These are phyloP conservation scores for Adansonia rubrostipa DNA, from an alignment of 441 rosid genomes.

Conservation along the genomic window DNA sequence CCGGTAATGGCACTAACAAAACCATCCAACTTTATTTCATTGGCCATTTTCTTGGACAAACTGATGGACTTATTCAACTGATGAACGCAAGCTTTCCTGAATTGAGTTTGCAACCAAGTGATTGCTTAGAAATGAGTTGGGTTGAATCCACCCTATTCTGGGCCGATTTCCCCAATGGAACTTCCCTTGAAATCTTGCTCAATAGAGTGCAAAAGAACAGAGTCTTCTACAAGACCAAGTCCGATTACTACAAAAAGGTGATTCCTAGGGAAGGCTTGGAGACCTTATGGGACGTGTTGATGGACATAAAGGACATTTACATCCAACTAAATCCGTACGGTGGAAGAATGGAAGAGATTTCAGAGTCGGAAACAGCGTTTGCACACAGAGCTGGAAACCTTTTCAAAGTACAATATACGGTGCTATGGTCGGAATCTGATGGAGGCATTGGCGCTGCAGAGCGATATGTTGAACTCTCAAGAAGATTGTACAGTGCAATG, in stretches of 20 bases:
- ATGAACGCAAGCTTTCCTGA: conserved; percentile 39
- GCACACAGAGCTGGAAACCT: conserved; percentile 47
- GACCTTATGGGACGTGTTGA: conserved; percentile 39
- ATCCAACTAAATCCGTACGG: conserved; percentile 51
- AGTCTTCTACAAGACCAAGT: conserved; percentile 38
- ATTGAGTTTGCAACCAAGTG: conserved; percentile 32
- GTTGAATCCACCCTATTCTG: conserved; percentile 38
- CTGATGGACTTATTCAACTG: conserved; percentile 36
- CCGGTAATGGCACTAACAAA: conserved; percentile 27
- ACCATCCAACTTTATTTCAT: conserved; percentile 37
- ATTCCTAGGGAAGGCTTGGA: conserved; percentile 39
- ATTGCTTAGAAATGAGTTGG: conserved; percentile 49
- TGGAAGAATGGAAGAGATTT: conserved; percentile 50
- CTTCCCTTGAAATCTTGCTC: conserved; percentile 29
- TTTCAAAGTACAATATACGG: conserved; percentile 41
- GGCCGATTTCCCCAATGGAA: conserved; percentile 26
- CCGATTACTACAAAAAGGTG: conserved; percentile 41
- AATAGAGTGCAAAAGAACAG: conserved; percentile 16
- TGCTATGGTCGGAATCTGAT: conserved; percentile 30
- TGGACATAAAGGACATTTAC: conserved; percentile 26
- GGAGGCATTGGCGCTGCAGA: conserved; percentile 28
- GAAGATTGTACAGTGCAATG: conserved; percentile 36
- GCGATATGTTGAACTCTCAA: conserved; percentile 28
- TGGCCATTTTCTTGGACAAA: conserved; percentile 44
- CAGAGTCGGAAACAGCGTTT: conserved; percentile 38